phyloP scores from a whole-genome alignment of 805 yeast species.

The Saccharomycopsis selenospora region DNA sequence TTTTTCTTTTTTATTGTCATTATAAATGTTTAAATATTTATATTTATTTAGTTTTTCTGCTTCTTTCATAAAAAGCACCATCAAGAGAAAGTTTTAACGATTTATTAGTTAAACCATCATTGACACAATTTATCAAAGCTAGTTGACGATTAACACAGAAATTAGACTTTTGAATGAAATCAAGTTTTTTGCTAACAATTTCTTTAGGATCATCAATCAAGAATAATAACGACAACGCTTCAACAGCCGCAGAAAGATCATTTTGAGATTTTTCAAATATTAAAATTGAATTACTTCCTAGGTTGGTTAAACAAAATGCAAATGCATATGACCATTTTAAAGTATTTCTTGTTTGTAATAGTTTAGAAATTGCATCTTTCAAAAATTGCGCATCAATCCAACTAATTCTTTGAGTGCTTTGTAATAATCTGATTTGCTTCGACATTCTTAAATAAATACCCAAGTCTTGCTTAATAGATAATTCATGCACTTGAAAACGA shows the following conservation, averaged over 20 bases:
- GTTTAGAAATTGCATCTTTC: constrained; percentile 57
- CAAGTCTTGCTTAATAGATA: constrained; percentile 66
- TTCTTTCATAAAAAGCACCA: too few relatives aligned
- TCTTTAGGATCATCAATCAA: constrained; percentile 33
- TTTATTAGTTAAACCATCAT: constrained; percentile 23
- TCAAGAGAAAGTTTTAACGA: constrained; percentile 4
- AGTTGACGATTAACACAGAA: constrained; percentile 31
- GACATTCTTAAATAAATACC: constrained; percentile 58
- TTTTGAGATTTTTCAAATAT: constrained; percentile 69
- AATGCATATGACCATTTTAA: constrained; percentile 89
- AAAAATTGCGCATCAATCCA: constrained; percentile 88
- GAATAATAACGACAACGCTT: constrained; percentile 57
- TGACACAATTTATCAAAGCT: constrained; percentile 33
- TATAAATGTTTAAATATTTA: too few relatives aligned
- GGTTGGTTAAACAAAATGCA: constrained; percentile 51
- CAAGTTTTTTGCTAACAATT: constrained; percentile 31
- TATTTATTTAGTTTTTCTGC: too few relatives aligned
- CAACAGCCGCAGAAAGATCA: constrained; percentile 57
- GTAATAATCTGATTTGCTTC: constrained; percentile 53
- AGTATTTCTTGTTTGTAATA: constrained; percentile 64
- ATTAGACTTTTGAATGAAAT: constrained; percentile 32
- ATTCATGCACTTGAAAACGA: constrained; percentile 67
- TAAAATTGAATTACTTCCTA: constrained; percentile 40
- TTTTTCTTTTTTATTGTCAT: too few relatives aligned
- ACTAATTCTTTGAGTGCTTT: constrained; percentile 55